phyloP scores from a whole-genome alignment of 306 rosid species.

The Betula pendula region DNA sequence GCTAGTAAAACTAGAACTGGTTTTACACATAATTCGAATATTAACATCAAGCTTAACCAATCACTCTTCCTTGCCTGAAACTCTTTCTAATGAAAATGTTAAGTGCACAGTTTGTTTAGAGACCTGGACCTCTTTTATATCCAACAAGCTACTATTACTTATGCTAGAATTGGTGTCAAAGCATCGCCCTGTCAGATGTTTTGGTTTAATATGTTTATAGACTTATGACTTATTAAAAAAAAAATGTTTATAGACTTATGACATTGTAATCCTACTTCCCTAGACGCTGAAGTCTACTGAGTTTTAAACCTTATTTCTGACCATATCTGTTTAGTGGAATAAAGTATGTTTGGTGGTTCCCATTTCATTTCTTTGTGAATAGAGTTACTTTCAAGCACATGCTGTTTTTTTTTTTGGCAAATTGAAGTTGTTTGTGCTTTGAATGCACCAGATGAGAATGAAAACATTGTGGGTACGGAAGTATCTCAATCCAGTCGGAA shows the following conservation, averaged over 20 bases:
- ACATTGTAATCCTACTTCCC: not conserved
- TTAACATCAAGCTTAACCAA: not conserved
- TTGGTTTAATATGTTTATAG: not conserved
- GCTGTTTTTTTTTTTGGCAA: not conserved
- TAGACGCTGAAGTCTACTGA: not conserved
- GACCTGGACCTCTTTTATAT: not conserved
- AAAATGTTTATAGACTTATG: not conserved
- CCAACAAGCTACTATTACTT: not conserved
- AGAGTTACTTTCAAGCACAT: not conserved
- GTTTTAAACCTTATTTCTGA: not conserved
- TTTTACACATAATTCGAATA: not conserved
- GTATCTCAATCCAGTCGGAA: slow-evolving; percentile 24
- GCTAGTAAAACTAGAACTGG: not conserved
- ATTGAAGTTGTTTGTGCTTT: slow-evolving; percentile 32
- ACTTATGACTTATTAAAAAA: too few species aligned
- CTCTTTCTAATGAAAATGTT: not conserved
- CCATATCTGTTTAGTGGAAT: not conserved
- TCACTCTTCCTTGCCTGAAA: not conserved
- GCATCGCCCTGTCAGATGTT: not conserved
- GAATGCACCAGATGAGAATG: slow-evolving; percentile 44
- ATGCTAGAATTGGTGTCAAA: not conserved
- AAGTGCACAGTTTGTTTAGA: slow-evolving; percentile 4
- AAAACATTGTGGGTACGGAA: slow-evolving; percentile 23
- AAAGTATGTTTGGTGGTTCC: not conserved
- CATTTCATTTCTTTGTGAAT: not conserved